Conservation (phyloP, 345 rosid species). For the Eucalyptus cloeziana region DNA sequence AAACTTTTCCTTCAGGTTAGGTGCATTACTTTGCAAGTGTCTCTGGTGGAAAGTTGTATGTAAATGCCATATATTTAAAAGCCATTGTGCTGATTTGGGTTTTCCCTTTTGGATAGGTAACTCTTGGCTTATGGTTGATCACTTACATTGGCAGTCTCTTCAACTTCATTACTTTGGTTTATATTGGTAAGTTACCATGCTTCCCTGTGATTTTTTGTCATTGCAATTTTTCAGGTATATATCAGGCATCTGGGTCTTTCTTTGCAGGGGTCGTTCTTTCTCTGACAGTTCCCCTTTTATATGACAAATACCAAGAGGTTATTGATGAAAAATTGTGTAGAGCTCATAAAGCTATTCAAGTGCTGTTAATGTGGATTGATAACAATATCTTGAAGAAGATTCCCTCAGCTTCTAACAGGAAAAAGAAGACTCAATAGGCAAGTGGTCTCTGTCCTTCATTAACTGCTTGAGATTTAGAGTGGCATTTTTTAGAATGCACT, state of each 20-base stretch:
- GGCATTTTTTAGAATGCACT: not conserved
- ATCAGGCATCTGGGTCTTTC: not conserved
- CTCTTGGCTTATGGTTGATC: conserved; percentile 33
- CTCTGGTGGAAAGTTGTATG: not conserved
- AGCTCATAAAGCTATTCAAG: conserved; percentile 25
- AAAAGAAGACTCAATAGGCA: conserved; percentile 67
- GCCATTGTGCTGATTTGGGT: not conserved
- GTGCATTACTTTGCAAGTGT: not conserved
- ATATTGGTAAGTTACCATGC: conserved; percentile 48
- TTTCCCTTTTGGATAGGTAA: conserved; percentile 25
- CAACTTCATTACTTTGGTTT: conserved; percentile 65
- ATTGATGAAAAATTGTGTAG: conserved; percentile 44
- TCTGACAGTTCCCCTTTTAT: conserved; percentile 53
- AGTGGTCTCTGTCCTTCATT: not conserved
- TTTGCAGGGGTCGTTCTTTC: conserved; percentile 60
- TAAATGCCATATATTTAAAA: not conserved
- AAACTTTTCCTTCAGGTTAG: conserved; percentile 58
- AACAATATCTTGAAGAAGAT: conserved; percentile 37
- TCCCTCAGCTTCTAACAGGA: conserved; percentile 33
- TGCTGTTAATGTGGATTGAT: conserved; percentile 48
- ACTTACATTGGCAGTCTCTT: conserved; percentile 62
- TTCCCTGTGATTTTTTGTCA: not conserved
- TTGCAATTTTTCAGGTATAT: not conserved
- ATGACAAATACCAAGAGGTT: conserved; percentile 58
- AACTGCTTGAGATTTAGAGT: not conserved